Percentiles rank a stretch among this genome's conserved stretches.
These are phyloP conservation scores for Pezicula neosporulosa DNA, from an alignment of 2,329 filamentous ascomycete genomes.

Conservation along the genomic window DNA sequence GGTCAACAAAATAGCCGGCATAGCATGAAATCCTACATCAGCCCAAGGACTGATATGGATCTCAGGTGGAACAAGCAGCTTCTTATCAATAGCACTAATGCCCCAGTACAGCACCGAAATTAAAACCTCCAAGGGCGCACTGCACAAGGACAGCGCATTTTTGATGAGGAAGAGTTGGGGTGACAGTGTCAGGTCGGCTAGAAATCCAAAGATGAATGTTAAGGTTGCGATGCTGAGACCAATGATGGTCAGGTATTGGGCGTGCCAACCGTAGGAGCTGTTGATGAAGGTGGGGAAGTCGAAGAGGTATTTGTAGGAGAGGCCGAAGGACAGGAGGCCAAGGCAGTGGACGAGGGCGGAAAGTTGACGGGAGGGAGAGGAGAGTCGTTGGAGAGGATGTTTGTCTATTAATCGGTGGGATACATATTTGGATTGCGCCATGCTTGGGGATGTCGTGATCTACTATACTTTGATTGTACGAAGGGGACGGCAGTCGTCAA, in stretches of 20 bases:
- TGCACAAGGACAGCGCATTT: constrained; percentile 62
- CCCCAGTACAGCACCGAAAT: constrained; percentile 74
- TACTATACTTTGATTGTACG: no score
- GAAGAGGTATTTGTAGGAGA: constrained; percentile 49
- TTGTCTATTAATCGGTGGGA: constrained; percentile 31
- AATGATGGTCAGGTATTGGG: constrained; percentile 66
- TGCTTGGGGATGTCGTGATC: no score
- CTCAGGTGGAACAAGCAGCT: constrained; percentile 49
- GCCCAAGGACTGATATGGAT: constrained; percentile 51
- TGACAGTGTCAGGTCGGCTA: constrained; percentile 62
- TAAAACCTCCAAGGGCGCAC: constrained; percentile 66
- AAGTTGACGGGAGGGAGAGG: constrained; percentile 59
- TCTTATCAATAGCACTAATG: constrained; percentile 51
- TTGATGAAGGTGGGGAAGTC: constrained; percentile 49
- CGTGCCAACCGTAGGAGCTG: constrained; percentile 52
- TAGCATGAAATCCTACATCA: constrained; percentile 64
- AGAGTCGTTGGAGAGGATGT: constrained; percentile 63
- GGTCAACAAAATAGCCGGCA: constrained; percentile 61
- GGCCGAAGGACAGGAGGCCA: constrained; percentile 49
- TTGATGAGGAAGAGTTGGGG: constrained; percentile 59
- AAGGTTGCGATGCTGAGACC: constrained; percentile 58
- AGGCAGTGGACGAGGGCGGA: constrained; percentile 60
- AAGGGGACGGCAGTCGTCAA: no score
- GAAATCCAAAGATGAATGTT: constrained; percentile 58
- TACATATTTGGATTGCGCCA: neutral